Evolutionary conservation across 371 early-diverging fungal species (phyloP).

Genomic region (Mucor indicus): DNA sequence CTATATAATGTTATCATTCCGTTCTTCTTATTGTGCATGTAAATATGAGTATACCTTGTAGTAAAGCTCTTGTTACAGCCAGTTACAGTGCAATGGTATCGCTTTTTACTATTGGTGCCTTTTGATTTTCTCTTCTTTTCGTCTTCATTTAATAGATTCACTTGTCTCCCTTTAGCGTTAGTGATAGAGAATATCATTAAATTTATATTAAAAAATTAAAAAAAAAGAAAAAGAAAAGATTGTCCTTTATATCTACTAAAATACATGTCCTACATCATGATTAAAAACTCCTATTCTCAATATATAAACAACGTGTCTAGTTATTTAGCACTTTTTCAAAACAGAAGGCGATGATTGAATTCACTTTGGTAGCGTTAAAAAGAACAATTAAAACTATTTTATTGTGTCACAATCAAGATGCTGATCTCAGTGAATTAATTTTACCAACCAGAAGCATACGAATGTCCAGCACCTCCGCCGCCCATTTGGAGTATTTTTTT

Average conservation of each 20-base stretch:
- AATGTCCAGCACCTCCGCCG: constrained; percentile 26
- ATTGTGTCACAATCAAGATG: too few relatives aligned
- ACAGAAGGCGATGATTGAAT: too few relatives aligned
- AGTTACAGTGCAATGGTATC: constrained; percentile 40
- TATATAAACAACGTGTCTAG: too few relatives aligned
- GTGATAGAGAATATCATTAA: constrained; percentile 14
- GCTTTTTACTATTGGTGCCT: constrained; percentile 8
- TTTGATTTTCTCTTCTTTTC: neutral
- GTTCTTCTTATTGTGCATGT: constrained; percentile 13
- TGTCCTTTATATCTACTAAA: too few relatives aligned
- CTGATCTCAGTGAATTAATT: constrained; percentile 1
- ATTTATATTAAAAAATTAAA: neutral
- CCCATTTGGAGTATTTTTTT: constrained; percentile 38
- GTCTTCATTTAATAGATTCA: constrained; percentile 38
- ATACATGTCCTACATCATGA: too few relatives aligned
- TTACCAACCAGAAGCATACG: constrained; percentile 14
- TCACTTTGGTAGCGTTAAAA: too few relatives aligned
- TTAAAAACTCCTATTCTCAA: too few relatives aligned
- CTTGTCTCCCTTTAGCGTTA: constrained; percentile 40
- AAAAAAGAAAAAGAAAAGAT: neutral
- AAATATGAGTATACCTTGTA: constrained; percentile 39
- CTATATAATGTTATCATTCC: neutral
- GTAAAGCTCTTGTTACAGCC: constrained; percentile 59
- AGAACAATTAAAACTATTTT: too few relatives aligned
- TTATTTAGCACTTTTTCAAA: too few relatives aligned